A percentile compares a stretch with the other conserved stretches of the same genome.
Evolutionary conservation across 495 filamentous ascomycete species (phyloP).

Genomic region (Tetracladium marchalianum): DNA sequence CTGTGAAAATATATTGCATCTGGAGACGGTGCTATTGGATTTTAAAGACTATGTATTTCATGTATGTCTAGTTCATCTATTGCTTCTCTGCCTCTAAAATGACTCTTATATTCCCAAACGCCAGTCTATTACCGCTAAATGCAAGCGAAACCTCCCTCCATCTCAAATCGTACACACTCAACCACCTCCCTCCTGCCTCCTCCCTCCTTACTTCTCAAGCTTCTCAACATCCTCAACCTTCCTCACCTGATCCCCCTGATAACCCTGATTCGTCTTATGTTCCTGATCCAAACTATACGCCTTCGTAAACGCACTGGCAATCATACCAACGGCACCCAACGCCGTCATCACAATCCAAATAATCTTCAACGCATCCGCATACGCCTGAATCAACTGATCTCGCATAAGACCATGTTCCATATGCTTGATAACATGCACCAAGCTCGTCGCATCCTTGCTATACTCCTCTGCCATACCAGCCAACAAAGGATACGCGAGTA

Average conservation of each 20-base stretch:
- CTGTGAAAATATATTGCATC: too few species aligned
- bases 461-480: constrained; percentile 35
- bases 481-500: constrained; percentile 32
- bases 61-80: too few species aligned
- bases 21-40: too few species aligned
- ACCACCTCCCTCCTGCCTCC: too few species aligned
- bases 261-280: constrained; percentile 11
- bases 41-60: too few species aligned
- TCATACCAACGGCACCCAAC: constrained; percentile 15
- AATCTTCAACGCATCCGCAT: constrained; percentile 43
- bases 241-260: background rate
- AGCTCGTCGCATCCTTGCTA: constrained; percentile 45
- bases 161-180: too few species aligned
- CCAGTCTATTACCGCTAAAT: too few species aligned
- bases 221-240: background rate
- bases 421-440: constrained; percentile 47
- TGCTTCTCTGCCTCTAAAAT: too few species aligned
- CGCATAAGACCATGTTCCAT: constrained; percentile 36
- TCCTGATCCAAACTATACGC: constrained; percentile 14
- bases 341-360: constrained; percentile 45
- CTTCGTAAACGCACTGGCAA: constrained; percentile 10
- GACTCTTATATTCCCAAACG: too few species aligned
- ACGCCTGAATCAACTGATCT: constrained; percentile 38
- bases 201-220: background rate
- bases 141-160: too few species aligned